Conservation (phyloP, 2,329 filamentous ascomycete species). For the Fonsecaea multimorphosa region DNA sequence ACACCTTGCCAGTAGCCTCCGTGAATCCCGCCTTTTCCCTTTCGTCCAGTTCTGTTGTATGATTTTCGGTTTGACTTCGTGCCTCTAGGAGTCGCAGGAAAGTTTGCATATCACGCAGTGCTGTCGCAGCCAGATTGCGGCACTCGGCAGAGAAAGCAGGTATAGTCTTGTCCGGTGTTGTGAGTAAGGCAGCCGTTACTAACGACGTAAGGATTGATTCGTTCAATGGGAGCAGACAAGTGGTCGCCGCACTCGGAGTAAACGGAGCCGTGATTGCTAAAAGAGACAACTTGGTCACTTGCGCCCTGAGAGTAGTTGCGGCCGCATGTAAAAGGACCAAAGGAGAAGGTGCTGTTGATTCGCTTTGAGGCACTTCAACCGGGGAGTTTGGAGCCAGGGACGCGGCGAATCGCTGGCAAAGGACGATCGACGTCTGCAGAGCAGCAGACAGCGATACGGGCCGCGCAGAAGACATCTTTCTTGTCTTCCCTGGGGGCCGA, state of each 20-base stretch:
- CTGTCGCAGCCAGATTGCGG: conserved; percentile 62
- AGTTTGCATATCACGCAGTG: conserved; percentile 67
- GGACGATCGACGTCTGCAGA: conserved; percentile 30
- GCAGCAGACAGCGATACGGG: conserved; percentile 29
- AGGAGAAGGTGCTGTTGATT: conserved; percentile 43
- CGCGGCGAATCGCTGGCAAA: conserved; percentile 33
- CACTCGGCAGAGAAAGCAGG: conserved; percentile 68
- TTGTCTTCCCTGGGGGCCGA: not conserved
- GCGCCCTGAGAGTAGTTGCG: conserved; percentile 75
- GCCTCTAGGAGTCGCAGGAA: conserved; percentile 66
- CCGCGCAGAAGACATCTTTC: not conserved
- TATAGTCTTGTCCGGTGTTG: conserved; percentile 67
- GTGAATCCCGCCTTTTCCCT: conserved; percentile 61
- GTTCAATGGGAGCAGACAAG: conserved; percentile 74
- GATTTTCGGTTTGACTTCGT: conserved; percentile 46
- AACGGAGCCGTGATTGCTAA: conserved; percentile 87
- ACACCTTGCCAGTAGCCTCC: conserved; percentile 75
- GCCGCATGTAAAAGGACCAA: conserved; percentile 75
- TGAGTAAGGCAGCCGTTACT: conserved; percentile 71
- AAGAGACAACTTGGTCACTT: conserved; percentile 85
- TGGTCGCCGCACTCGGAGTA: conserved; percentile 74
- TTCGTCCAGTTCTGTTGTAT: conserved; percentile 40
- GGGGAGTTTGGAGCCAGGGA: conserved; percentile 30
- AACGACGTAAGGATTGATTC: conserved; percentile 75
- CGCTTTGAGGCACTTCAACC: conserved; percentile 19